Percentiles rank a stretch among this genome's conserved stretches.
phyloP scores from a whole-genome alignment of 257 asterid genomes.

The Striga asiatica region DNA sequence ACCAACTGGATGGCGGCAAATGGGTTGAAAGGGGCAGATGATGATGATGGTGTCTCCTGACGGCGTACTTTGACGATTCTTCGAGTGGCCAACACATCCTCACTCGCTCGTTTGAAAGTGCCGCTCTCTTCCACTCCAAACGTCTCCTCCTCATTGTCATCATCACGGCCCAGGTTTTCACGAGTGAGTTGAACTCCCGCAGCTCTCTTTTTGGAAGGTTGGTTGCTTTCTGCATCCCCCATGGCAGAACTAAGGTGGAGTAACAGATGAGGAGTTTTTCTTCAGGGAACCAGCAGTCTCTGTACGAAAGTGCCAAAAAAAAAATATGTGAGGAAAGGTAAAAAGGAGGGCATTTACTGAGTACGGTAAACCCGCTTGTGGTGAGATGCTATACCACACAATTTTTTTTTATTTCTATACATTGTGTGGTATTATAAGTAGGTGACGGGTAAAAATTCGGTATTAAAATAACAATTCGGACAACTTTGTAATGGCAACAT shows the following conservation, averaged over 20 bases:
- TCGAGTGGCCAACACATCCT: constrained; percentile 72
- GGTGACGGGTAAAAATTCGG: no score
- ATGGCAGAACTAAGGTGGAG: constrained; percentile 35
- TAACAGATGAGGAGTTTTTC: not conserved
- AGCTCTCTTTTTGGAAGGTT: constrained; percentile 80
- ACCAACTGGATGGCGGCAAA: constrained; percentile 49
- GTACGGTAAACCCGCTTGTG: no score
- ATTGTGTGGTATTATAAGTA: no score
- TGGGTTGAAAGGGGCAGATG: constrained; percentile 61
- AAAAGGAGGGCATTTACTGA: not conserved
- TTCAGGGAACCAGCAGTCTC: constrained; percentile 15
- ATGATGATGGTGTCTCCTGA: constrained; percentile 26
- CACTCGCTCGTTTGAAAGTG: constrained; percentile 76
- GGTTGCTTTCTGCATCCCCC: constrained; percentile 79
- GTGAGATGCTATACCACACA: no score
- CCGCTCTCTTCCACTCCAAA: constrained; percentile 59
- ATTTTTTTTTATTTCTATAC: no score
- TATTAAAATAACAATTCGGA: no score
- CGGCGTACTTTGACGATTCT: constrained; percentile 89
- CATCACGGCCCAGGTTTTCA: constrained; percentile 88
- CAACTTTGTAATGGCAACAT: no score
- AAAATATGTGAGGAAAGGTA: not conserved
- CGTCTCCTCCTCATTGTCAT: constrained; percentile 56
- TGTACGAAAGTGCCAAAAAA: constrained; percentile 18
- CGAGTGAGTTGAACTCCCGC: constrained; percentile 73